Conservation (phyloP, 2,329 filamentous ascomycete species). For the Trichocomaceae sp. region DNA sequence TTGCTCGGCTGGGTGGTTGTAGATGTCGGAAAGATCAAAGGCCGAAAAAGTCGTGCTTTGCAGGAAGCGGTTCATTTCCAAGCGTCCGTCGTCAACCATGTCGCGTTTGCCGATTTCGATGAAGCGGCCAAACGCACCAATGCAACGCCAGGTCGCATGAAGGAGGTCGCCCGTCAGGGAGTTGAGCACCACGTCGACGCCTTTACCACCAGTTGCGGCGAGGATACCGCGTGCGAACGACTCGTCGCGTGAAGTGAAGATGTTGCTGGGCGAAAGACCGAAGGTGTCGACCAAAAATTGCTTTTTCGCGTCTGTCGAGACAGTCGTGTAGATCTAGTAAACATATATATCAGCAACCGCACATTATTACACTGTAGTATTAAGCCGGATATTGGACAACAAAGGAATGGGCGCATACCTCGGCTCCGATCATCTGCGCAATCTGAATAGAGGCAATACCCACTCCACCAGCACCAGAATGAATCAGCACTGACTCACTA, state of each 20-base stretch:
- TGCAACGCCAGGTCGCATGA: constrained; percentile 20
- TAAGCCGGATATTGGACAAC: not conserved
- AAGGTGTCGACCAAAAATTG: constrained; percentile 4
- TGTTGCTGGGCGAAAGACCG: constrained; percentile 1
- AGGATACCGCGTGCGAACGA: constrained; percentile 7
- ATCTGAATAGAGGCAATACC: constrained; percentile 28
- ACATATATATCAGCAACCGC: too few relatives aligned
- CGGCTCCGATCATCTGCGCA: constrained; percentile 18
- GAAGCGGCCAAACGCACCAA: constrained; percentile 23
- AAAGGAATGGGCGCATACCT: constrained; percentile 10
- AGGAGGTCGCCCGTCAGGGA: constrained; percentile 17
- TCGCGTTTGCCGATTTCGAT: constrained; percentile 26
- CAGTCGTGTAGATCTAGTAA: not conserved
- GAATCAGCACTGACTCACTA: constrained; percentile 27
- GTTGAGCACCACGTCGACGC: constrained; percentile 30
- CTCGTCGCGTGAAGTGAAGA: constrained; percentile 10
- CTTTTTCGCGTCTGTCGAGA: constrained; percentile 4
- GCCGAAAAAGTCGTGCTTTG: constrained; percentile 7
- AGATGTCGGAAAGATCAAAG: not conserved
- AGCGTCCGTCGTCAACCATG: constrained; percentile 8
- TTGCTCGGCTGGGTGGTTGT: too few relatives aligned
- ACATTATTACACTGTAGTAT: not conserved
- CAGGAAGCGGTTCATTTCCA: constrained; percentile 2
- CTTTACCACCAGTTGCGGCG: constrained; percentile 21
- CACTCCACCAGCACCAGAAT: constrained; percentile 26